Conservation (phyloP, 1,139 yeast genomes). For the Hyphopichia pseudoburtonii region DNA sequence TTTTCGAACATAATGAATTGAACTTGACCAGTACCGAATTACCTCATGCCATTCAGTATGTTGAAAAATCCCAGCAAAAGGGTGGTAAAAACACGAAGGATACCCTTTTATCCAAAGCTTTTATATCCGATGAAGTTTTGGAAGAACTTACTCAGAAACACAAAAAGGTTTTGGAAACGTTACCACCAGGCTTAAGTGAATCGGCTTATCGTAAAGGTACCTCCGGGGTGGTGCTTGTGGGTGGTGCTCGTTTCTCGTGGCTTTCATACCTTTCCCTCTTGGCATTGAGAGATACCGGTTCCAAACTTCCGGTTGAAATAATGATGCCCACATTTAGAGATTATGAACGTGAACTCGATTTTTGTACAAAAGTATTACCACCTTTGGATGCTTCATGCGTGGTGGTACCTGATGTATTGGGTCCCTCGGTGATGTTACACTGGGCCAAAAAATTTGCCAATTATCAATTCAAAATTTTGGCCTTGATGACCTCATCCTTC, state of each 20-base stretch:
- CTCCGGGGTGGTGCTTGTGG: slow-evolving; percentile 37
- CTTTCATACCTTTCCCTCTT: slow-evolving; percentile 35
- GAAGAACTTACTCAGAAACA: slow-evolving; percentile 28
- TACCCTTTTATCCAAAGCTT: slow-evolving; percentile 29
- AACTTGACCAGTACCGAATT: slow-evolving; percentile 12
- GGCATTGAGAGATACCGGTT: slow-evolving; percentile 35
- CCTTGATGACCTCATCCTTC: slow-evolving; percentile 40
- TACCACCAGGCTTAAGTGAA: slow-evolving; percentile 26
- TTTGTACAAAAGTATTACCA: slow-evolving; percentile 27
- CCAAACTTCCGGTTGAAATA: slow-evolving; percentile 37
- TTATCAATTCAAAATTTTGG: slow-evolving; percentile 44
- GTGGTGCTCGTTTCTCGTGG: slow-evolving; percentile 43
- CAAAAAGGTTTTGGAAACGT: slow-evolving; percentile 16
- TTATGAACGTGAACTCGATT: slow-evolving; percentile 26
- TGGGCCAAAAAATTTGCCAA: slow-evolving; percentile 28
- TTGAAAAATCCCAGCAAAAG: slow-evolving; percentile 21
- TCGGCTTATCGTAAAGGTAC: slow-evolving; percentile 25
- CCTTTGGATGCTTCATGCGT: slow-evolving; percentile 29
- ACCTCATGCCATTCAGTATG: slow-evolving; percentile 22
- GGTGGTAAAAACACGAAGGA: slow-evolving; percentile 27
- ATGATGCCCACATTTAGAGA: slow-evolving; percentile 35
- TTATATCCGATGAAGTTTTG: slow-evolving; percentile 21
- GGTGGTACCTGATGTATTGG: slow-evolving; percentile 35
- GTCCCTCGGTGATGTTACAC: slow-evolving; percentile 31
- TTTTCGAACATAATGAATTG: slow-evolving; percentile 12